Evolutionary conservation across 306 rosid species (phyloP), one percentile per base, ranked within the genome.

Genomic region (Styphnolobium japonicum): DNA sequence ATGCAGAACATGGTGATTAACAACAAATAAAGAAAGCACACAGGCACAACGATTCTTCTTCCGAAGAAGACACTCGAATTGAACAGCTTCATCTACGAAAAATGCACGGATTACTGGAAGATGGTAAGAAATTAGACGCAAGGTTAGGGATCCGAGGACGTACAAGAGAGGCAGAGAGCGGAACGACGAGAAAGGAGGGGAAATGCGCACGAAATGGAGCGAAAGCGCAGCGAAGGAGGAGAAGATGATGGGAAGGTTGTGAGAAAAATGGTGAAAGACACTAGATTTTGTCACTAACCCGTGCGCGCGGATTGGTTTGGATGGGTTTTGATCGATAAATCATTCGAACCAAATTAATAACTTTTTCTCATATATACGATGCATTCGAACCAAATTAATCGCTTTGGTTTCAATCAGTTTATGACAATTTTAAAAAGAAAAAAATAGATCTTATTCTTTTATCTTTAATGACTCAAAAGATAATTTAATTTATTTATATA

Each of bases 91-190:
- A 10, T 46, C 15, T 15, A 15, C 2, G 18, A 43, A 14, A 16
- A 21, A 53, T 16, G 5, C 31, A 16, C 3, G 21, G 56, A 10
- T 21, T 6, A 5, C 15, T 8, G 27, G 11, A 58, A 10, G 12
- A 31, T 7, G 14, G 61, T 0, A 6, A 6, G 53, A 15, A 11
- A 0, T 5, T 4, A 67, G 15, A 36, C 6, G 22, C 3, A 16
- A 11, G 67, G 18, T 34, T 37, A 48, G 75, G 71, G 78, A 67
- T 31, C 72, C 3, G 57, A 67, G 49, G 29, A 55, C 14, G 80
- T 75, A 84, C 92, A 88, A 4, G 88, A 51, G 69, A 69, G 72
- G 84, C 78, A 60, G 78, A 69, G 9, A 31, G 69, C n/a, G 14
- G 85, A 79, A 63, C 42, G 65, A 82, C 46, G 68, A 73, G 23